Evolutionary conservation across 192 early-diverging fungal species (phyloP).

Genomic region (Tieghemiomyces parasiticus): DNA sequence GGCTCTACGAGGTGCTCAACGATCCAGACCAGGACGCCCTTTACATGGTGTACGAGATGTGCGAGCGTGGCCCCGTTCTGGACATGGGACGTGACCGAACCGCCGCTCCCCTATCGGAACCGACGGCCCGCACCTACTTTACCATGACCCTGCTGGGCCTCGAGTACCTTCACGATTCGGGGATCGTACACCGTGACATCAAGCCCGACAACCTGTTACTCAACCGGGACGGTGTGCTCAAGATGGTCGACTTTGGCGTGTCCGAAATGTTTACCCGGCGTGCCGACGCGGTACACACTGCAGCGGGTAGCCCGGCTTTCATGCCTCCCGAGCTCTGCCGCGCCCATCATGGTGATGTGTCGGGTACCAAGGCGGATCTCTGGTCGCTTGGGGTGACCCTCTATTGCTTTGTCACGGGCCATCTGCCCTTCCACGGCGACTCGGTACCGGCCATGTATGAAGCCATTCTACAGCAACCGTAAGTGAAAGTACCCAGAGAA

Average conservation of each 20-base stretch:
- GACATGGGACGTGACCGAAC: constrained; percentile 34
- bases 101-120: constrained; percentile 34
- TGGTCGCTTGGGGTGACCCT: constrained; percentile 84
- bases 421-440: constrained; percentile 59
- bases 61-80: constrained; percentile 72
- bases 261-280: constrained; percentile 77
- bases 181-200: constrained; percentile 82
- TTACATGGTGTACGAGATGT: constrained; percentile 61
- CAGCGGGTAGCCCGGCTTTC: constrained; percentile 84
- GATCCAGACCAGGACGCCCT: constrained; percentile 68
- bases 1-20: constrained; percentile 86
- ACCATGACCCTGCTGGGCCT: constrained; percentile 80
- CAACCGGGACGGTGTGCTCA: constrained; percentile 57
- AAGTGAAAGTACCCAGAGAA: too few relatives aligned
- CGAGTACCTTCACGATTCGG: constrained; percentile 91
- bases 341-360: constrained; percentile 51
- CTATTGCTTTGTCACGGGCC: constrained; percentile 69
- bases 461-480: constrained; percentile 30
- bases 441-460: constrained; percentile 74
- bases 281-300: constrained; percentile 50
- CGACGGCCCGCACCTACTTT: constrained; percentile 57
- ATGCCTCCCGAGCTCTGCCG: constrained; percentile 46
- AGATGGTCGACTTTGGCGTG: constrained; percentile 96
- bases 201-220: constrained; percentile 91
- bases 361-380: constrained; percentile 63